phyloP scores from a whole-genome alignment of 78 protist genomes.

The Isochrysis galbana region DNA sequence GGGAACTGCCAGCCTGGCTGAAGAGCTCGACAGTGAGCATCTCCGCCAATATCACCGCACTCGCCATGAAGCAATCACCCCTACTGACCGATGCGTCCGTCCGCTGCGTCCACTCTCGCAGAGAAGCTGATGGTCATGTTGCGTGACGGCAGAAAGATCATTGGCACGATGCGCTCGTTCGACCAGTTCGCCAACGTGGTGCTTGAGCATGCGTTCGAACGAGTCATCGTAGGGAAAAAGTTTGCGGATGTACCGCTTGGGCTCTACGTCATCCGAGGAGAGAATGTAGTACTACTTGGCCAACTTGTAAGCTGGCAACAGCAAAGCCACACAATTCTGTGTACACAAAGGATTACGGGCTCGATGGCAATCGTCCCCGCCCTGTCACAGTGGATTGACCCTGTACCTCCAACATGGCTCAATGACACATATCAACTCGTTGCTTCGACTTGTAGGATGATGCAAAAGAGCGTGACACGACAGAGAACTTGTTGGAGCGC shows the following conservation, averaged over 20 bases:
- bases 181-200: constrained; percentile 84
- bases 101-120: neutral
- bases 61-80: too few relatives aligned
- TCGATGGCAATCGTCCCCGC: neutral
- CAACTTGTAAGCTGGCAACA: constrained; percentile 25
- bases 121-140: constrained; percentile 73
- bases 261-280: constrained; percentile 76
- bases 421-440: neutral
- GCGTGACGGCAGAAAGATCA: constrained; percentile 81
- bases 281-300: constrained; percentile 81
- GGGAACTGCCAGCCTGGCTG: constrained; percentile 2
- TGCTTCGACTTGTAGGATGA: neutral
- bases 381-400: neutral
- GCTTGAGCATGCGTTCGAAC: constrained; percentile 75
- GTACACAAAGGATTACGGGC: neutral
- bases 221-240: constrained; percentile 59
- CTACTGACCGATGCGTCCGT: neutral
- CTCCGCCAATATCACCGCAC: neutral
- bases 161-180: constrained; percentile 80
- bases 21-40: constrained; percentile 13
- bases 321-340: neutral
- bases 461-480: neutral
- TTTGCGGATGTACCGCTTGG: constrained; percentile 73
- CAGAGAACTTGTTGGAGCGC: neutral
- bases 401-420: neutral